Conservation (phyloP, 306 rosid species). For the Parietaria judaica region DNA sequence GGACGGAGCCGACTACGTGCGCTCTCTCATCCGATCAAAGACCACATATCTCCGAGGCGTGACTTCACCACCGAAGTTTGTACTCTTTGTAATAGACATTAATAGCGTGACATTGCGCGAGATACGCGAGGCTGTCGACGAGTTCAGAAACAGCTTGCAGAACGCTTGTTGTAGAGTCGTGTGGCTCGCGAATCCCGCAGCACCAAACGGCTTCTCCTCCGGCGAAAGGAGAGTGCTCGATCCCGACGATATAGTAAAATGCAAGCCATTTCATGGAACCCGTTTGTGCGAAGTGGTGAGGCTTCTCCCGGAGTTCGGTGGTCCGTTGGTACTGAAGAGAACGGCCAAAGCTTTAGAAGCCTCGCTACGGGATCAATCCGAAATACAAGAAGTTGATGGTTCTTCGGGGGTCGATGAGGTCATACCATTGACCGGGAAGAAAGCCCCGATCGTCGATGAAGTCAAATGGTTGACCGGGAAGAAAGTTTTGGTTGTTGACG, state of each 20-base stretch:
- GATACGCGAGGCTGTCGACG: slow-evolving; percentile 17
- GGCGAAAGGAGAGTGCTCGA: slow-evolving; percentile 18
- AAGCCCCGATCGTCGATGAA: background rate
- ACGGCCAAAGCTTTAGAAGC: background rate
- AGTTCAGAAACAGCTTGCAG: slow-evolving; percentile 23
- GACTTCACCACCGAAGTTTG: slow-evolving; percentile 11
- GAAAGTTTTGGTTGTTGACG: slow-evolving; percentile 4
- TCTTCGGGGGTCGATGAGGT: background rate
- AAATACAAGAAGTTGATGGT: slow-evolving; percentile 3
- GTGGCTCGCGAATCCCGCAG: slow-evolving; percentile 53
- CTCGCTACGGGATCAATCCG: background rate
- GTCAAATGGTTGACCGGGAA: background rate
- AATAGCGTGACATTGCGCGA: slow-evolving; percentile 20
- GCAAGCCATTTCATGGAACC: slow-evolving; percentile 60
- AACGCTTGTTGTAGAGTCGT: slow-evolving; percentile 45
- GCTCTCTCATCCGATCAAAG: slow-evolving; percentile 26
- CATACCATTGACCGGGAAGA: background rate
- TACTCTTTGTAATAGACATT: slow-evolving; percentile 31
- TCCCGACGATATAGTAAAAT: slow-evolving; percentile 34
- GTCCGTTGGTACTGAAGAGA: slow-evolving; percentile 11
- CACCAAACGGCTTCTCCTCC: background rate
- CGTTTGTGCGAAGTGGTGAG: slow-evolving; percentile 42
- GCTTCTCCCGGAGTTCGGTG: slow-evolving; percentile 74
- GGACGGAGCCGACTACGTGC: slow-evolving; percentile 21
- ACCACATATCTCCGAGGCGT: slow-evolving; percentile 6